A percentile compares a stretch with the other conserved stretches of the same genome.
Evolutionary conservation across 2,329 filamentous ascomycete species (phyloP).

Genomic region (Paracoccidioides lutzii): DNA sequence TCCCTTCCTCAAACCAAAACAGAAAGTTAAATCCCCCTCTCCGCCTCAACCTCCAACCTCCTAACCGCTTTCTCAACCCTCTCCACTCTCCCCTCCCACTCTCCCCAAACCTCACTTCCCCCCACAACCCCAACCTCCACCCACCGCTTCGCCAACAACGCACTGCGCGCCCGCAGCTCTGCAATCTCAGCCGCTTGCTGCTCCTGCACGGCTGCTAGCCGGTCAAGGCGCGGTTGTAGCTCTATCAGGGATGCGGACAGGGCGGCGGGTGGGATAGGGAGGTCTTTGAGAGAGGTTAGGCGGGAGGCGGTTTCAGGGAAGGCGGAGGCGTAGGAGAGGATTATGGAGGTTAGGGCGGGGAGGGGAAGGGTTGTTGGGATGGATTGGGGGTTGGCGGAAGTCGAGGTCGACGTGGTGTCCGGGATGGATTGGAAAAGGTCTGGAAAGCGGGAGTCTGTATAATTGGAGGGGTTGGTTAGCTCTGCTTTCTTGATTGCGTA

Average conservation of each 20-base stretch:
- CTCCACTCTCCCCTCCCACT: constrained; percentile 56
- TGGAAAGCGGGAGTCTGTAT: constrained; percentile 28
- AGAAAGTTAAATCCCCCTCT: constrained; percentile 34
- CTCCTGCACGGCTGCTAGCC: constrained; percentile 24
- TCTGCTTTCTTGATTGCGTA: not conserved
- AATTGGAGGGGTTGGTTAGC: not conserved
- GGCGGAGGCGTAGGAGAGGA: constrained; percentile 33
- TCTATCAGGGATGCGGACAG: constrained; percentile 31
- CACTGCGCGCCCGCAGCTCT: constrained; percentile 31
- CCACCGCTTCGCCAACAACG: constrained; percentile 50
- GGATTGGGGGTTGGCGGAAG: constrained; percentile 11
- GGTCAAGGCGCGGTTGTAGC: constrained; percentile 31
- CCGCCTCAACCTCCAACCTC: constrained; percentile 46
- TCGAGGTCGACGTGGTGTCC: not conserved
- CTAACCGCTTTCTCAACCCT: constrained; percentile 52
- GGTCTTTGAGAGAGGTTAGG: constrained; percentile 36
- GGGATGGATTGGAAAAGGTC: constrained; percentile 29
- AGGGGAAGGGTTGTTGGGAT: constrained; percentile 26
- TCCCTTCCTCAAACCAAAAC: not conserved
- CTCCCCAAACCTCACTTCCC: constrained; percentile 55
- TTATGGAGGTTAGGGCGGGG: constrained; percentile 27
- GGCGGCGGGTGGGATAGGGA: constrained; percentile 32
- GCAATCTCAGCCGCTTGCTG: constrained; percentile 28
- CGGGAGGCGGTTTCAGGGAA: constrained; percentile 37
- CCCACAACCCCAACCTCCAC: constrained; percentile 60